These are phyloP conservation scores for Sclerotinia minor DNA, from an alignment of 2,329 filamentous ascomycete species.

Conservation along the genomic window DNA sequence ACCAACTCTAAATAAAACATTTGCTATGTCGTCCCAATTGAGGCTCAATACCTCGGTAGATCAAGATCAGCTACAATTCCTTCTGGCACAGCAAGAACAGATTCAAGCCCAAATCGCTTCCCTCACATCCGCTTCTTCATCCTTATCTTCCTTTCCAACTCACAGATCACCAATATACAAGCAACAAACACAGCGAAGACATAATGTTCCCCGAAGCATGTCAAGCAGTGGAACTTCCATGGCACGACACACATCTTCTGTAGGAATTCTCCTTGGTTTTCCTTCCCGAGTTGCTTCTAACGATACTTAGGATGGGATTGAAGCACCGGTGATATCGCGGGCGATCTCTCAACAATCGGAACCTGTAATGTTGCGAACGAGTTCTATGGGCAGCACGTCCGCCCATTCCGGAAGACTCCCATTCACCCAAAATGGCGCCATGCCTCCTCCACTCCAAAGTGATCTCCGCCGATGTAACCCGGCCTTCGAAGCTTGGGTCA, in stretches of 20 bases:
- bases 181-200: slow-evolving; percentile 33
- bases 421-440: slow-evolving; percentile 35
- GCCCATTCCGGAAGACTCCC: slow-evolving; percentile 34
- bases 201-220: slow-evolving; percentile 39
- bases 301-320: slow-evolving; percentile 36
- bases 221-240: slow-evolving; percentile 38
- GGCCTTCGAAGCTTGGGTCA: slow-evolving; percentile 35
- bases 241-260: slow-evolving; percentile 36
- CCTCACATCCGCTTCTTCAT: slow-evolving; percentile 23
- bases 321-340: slow-evolving; percentile 31
- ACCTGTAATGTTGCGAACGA: slow-evolving; percentile 37
- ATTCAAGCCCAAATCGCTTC: slow-evolving; percentile 37
- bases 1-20: slow-evolving; percentile 24
- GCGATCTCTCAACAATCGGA: slow-evolving; percentile 39
- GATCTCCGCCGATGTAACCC: slow-evolving; percentile 34
- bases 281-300: slow-evolving; percentile 33
- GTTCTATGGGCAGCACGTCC: slow-evolving; percentile 37
- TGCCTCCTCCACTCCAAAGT: slow-evolving; percentile 34
- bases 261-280: slow-evolving; percentile 33
- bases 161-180: slow-evolving; percentile 38
- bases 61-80: slow-evolving; percentile 31
- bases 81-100: slow-evolving; percentile 35
- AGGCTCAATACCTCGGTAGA: slow-evolving; percentile 32
- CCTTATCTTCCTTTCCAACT: slow-evolving; percentile 30
- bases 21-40: slow-evolving; percentile 34